Evolutionary conservation across 2,329 filamentous ascomycete species (phyloP), one percentile per base, ranked within the genome.

Genomic region (Xylaria sp.): DNA sequence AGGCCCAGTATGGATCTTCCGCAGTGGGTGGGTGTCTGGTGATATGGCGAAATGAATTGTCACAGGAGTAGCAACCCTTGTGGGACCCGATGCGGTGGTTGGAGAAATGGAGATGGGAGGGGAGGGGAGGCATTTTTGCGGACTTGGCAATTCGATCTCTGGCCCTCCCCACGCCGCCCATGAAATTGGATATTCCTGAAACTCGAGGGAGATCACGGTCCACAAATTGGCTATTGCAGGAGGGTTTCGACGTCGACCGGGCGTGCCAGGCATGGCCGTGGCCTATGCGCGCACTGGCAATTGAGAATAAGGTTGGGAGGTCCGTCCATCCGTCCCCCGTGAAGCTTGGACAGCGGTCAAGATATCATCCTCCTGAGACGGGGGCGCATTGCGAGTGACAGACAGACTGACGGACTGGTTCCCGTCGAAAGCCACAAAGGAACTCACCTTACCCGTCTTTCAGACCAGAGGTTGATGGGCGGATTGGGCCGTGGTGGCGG

Each of bases 171-270:
- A 9, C 24, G 29, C 9, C 9, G 5, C 24, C 24, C 24, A 9
- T 9, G 29, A 43, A 44, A 39, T 42, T 45, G 34, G 49, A 38
- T 43, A 52, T 16, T 49, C 39, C 50, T 52, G 53, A 59, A 50
- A 59, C 53, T 40, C 13, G 19, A 11, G 21, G 22, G n/a, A 52
- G 18, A 39, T 16, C 16, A 43, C 21, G 47, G 37, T 50, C 54
- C 50, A 59, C 49, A 48, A 52, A 50, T 50, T 54, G 56, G 50
- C 56, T 59, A 54, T 51, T 57, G 48, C 11, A 41, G 44, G 50
- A 26, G 22, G 47, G 53, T 57, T 59, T 44, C 48, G 51, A 34
- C 18, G 6, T 13, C 29, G 8, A 44, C 7, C 8, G 13, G n/a
- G 5, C 41, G 17, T 17, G n/a, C 7, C n/a, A n/a, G n/a, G n/a